A percentile compares a stretch with the other conserved stretches of the same genome.
Conservation (phyloP, 441 rosid genomes). For the Corymbia calophylla region DNA sequence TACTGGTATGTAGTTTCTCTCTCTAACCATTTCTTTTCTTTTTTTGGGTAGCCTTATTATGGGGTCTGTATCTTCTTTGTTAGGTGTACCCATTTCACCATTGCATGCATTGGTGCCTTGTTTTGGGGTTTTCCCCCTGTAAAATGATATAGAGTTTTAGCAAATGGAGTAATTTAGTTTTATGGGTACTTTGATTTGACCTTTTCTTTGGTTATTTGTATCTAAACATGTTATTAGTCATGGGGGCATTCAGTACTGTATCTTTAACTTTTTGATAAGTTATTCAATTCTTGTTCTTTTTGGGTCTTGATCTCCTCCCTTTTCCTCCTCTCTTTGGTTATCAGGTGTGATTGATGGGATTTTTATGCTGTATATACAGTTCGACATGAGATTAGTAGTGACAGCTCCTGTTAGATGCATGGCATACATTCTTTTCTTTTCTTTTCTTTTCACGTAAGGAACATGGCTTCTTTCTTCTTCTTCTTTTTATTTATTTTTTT, state of each 20-base stretch:
- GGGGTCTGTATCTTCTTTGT: constrained; percentile 6
- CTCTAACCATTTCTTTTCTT: constrained; percentile 14
- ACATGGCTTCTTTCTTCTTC: background rate
- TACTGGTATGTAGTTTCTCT: constrained; percentile 24
- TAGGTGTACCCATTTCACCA: constrained; percentile 6
- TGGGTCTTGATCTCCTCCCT: background rate
- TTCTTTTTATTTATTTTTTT: rapidly evolving
- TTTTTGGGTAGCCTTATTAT: background rate
- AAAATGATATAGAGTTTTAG: background rate
- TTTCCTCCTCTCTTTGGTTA: background rate
- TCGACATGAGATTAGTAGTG: background rate
- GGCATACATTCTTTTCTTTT: background rate
- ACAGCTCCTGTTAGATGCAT: background rate
- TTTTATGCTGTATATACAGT: background rate
- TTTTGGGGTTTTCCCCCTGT: background rate
- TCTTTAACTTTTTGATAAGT: background rate
- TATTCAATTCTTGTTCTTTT: background rate
- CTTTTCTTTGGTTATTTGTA: background rate
- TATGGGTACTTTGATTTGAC: background rate
- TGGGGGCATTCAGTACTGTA: background rate
- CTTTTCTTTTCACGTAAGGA: background rate
- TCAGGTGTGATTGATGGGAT: background rate
- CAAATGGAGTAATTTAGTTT: background rate
- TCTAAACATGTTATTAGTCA: background rate
- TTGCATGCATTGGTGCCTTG: background rate